Evolutionary conservation across 2,329 filamentous ascomycete genomes (phyloP).

Genomic region (Tolypocladium inflatum): DNA sequence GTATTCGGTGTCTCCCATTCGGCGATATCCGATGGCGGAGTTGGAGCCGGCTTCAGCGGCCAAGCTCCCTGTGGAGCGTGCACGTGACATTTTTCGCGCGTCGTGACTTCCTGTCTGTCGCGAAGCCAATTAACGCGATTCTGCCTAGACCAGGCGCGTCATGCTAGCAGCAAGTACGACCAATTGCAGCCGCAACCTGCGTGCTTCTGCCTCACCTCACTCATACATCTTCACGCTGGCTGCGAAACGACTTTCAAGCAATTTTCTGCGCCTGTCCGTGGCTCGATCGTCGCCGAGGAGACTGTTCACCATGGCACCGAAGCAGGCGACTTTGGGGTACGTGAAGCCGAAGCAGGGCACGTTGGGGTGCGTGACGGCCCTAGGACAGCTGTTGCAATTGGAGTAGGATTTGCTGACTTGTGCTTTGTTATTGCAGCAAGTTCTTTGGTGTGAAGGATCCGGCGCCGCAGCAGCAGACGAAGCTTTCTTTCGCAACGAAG

Average conservation of each 20-base stretch:
- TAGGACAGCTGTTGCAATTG: not conserved
- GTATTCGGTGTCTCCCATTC: no score
- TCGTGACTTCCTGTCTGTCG: conserved; percentile 11
- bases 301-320: conserved; percentile 36
- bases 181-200: conserved; percentile 11
- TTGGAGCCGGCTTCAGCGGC: not conserved
- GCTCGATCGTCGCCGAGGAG: conserved; percentile 3
- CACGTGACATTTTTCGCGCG: conserved; percentile 17
- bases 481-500: conserved; percentile 64
- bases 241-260: conserved; percentile 4
- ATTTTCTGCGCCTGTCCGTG: conserved; percentile 4
- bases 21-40: no score
- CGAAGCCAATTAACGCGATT: conserved; percentile 28
- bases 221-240: conserved; percentile 1
- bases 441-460: conserved; percentile 62
- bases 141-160: conserved; percentile 27
- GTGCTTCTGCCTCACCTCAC: conserved; percentile 7
- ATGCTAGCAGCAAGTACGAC: conserved; percentile 13
- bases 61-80: not conserved
- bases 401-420: conserved; percentile 1
- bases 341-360: conserved; percentile 66
- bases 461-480: conserved; percentile 63
- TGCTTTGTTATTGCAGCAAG: conserved; percentile 46
- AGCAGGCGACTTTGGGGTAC: conserved; percentile 84
- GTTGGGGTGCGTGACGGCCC: conserved; percentile 50